These are phyloP conservation scores for Escovopsis sp. DNA, from an alignment of 2,329 filamentous ascomycete genomes.

Conservation along the genomic window DNA sequence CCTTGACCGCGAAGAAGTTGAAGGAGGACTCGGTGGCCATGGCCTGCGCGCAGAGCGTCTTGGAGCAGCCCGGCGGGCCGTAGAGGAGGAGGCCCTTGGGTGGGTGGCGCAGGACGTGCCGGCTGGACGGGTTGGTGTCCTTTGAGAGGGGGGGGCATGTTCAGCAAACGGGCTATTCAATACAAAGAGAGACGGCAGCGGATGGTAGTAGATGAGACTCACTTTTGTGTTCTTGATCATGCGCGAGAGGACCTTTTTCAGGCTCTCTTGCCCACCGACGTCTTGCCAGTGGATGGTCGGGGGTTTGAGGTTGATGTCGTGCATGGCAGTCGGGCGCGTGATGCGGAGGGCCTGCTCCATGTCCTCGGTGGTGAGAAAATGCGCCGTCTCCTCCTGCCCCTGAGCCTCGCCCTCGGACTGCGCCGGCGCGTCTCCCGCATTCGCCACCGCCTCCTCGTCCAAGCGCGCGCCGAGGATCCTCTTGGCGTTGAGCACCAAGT, in stretches of 20 bases:
- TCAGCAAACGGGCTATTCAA: background rate
- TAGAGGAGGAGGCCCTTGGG: conserved; percentile 80
- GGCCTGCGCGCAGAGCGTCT: conserved; percentile 83
- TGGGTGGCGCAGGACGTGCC: conserved; percentile 33
- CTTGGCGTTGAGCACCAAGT: conserved; percentile 34
- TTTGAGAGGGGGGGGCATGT: background rate
- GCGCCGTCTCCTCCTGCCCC: background rate
- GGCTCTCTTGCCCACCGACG: conserved; percentile 68
- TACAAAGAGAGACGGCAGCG: no score
- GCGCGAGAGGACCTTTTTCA: conserved; percentile 47
- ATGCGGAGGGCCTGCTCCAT: conserved; percentile 50
- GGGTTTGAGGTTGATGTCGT: conserved; percentile 76
- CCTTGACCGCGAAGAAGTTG: conserved; percentile 92
- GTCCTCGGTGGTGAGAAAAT: conserved; percentile 30
- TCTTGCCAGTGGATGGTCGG: conserved; percentile 77
- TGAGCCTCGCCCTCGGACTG: background rate
- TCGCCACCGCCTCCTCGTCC: conserved; percentile 2
- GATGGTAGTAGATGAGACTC: conserved; percentile 1
- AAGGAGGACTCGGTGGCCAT: conserved; percentile 80
- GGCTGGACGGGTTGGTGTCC: conserved; percentile 18
- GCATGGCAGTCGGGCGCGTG: conserved; percentile 73
- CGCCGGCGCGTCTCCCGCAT: no score
- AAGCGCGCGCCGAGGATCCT: conserved; percentile 14
- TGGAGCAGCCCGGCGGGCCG: conserved; percentile 86
- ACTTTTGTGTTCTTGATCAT: conserved; percentile 31